phyloP scores from a whole-genome alignment of 2,329 filamentous ascomycete species.

The Exserohilum rostratum region DNA sequence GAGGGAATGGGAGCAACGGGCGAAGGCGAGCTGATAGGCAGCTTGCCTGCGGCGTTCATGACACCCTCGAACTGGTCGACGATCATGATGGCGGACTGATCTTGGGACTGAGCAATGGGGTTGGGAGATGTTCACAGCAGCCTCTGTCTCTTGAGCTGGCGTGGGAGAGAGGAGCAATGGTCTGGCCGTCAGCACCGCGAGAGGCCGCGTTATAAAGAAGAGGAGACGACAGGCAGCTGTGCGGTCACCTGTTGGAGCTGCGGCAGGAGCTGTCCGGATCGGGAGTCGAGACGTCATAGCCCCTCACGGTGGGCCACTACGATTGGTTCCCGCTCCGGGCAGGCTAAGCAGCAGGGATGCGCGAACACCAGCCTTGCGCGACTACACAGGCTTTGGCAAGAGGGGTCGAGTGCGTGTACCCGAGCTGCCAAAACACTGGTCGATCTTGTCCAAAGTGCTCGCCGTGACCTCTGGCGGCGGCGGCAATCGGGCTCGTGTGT shows the following conservation, averaged over 20 bases:
- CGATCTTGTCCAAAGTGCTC: too few species aligned
- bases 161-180: slow-evolving; percentile 6
- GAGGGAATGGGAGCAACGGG: slow-evolving; percentile 49
- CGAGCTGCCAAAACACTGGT: too few species aligned
- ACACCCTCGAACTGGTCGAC: slow-evolving; percentile 54
- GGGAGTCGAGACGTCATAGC: slow-evolving; percentile 36
- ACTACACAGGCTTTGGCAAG: background rate
- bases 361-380: slow-evolving; percentile 13
- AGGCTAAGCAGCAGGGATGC: slow-evolving; percentile 5
- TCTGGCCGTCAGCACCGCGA: slow-evolving; percentile 10
- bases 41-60: slow-evolving; percentile 42
- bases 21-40: slow-evolving; percentile 31
- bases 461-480: too few species aligned
- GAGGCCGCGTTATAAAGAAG: slow-evolving; percentile 30
- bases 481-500: too few species aligned
- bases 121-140: slow-evolving; percentile 6
- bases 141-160: slow-evolving; percentile 4
- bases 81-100: slow-evolving; percentile 49
- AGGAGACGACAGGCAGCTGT: slow-evolving; percentile 28
- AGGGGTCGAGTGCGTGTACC: background rate
- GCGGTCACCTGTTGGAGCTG: slow-evolving; percentile 33
- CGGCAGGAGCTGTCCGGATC: slow-evolving; percentile 35
- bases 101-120: background rate
- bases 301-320: slow-evolving; percentile 30
- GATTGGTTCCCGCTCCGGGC: slow-evolving; percentile 25